Evolutionary conservation across 768 basidiomycete species (phyloP).

Genomic region (Tricholoma sp.): DNA sequence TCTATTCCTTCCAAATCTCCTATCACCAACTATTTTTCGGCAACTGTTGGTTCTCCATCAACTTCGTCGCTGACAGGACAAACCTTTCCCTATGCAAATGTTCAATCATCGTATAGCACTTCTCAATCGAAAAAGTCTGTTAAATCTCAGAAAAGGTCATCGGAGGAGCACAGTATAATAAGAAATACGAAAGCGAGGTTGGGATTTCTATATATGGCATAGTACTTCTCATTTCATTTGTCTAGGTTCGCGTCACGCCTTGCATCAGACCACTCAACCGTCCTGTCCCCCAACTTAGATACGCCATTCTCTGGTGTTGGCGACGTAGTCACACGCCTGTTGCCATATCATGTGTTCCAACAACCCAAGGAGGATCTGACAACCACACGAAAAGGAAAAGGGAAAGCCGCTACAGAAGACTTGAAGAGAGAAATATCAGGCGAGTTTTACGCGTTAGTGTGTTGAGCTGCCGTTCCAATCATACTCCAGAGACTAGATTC

Average conservation of each 20-base stretch:
- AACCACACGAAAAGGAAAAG: slow-evolving; percentile 44
- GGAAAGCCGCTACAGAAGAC: slow-evolving; percentile 45
- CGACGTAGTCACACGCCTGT: slow-evolving; percentile 65
- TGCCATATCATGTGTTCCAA: slow-evolving; percentile 79
- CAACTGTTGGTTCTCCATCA: slow-evolving; percentile 19
- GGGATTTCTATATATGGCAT: background rate
- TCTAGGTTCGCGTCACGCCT: slow-evolving; percentile 52
- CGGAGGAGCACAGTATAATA: slow-evolving; percentile 48
- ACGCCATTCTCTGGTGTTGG: slow-evolving; percentile 56
- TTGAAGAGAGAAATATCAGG: slow-evolving; percentile 50
- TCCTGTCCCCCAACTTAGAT: slow-evolving; percentile 62
- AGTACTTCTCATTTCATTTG: background rate
- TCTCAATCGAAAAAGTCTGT: slow-evolving; percentile 16
- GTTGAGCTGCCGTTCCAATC: slow-evolving; percentile 2
- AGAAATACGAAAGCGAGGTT: slow-evolving; percentile 47
- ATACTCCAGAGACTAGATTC: slow-evolving; percentile 56
- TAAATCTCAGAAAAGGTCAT: slow-evolving; percentile 33
- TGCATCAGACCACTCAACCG: slow-evolving; percentile 56
- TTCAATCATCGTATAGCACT: slow-evolving; percentile 2
- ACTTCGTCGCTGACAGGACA: slow-evolving; percentile 27
- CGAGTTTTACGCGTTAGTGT: slow-evolving; percentile 12
- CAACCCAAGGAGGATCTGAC: slow-evolving; percentile 60
- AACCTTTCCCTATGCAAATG: slow-evolving; percentile 12
- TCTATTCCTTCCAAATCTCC: slow-evolving; percentile 9
- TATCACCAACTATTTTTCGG: slow-evolving; percentile 20